Base-by-base conservation (phyloP, 257 asterid genomes). In the Craterostigma plantagineum region DNA sequence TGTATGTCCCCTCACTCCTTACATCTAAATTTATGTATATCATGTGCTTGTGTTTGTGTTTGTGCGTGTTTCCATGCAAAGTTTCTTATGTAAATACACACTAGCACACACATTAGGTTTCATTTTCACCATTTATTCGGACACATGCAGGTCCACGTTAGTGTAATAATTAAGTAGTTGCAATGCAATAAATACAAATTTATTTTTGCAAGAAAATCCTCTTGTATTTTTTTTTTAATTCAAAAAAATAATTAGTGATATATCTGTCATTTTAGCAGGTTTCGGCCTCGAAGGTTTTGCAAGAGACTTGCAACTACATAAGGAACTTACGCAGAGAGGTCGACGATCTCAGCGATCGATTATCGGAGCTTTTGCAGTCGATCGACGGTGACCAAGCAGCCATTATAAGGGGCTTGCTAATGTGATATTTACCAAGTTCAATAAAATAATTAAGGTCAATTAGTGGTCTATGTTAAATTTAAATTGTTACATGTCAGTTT, bases 291-390 rank as follows among this genome's bases (percentile, higher is more conserved):
- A 87, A 76, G 63, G 95, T 87, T 55, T 51, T 87, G 75, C 93
- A 87, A 33, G 97, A 87, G 66, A 87, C 97, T 7, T 87, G 97
- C 43, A 87, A 87, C 90, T 79, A 87, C 63, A 82, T 87, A 1
- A 58, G 79, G 53, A 82, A 37, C 74, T 64, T 87, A 66, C 95
- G 81, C 61, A 58, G 77, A 55, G 97, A 87, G 60, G 95, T 87
- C 53, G 97, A 79, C 34, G 93, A 61, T 45, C 58, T 87, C 30
- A 87, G 95, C 44, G 97, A 81, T 0, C 70, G 97, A 34, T 34
- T 87, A 34, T 69, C 93, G 45, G 78, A 62, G 63, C 93, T 82
- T 43, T 53, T 87, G 68, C 90, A 78, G 14, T 63, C 95, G 18
- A 79, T 76, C 33, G 95, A 87, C 52, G 69, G 70, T 47, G 78